Conservation (phyloP, 306 rosid genomes). For the Senna tora region DNA sequence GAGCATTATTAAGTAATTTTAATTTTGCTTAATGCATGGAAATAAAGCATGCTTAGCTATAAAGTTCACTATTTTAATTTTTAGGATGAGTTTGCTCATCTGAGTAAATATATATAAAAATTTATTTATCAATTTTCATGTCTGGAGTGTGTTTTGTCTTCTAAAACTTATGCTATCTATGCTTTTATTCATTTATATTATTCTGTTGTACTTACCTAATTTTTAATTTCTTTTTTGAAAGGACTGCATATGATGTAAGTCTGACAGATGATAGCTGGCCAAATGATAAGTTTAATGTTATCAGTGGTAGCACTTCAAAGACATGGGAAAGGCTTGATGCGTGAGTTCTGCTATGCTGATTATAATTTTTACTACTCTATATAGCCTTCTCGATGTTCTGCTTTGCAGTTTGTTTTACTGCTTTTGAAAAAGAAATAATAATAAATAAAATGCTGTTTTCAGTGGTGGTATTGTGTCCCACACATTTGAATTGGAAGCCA, state of each 20-base stretch:
- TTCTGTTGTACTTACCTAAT: slow-evolving; percentile 10
- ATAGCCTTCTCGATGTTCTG: slow-evolving; percentile 17
- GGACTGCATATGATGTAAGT: slow-evolving; percentile 91
- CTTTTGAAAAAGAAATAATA: background rate
- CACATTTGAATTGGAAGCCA: slow-evolving; percentile 90
- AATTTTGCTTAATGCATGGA: background rate
- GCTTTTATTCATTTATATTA: background rate
- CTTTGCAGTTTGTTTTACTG: slow-evolving; percentile 21
- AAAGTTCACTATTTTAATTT: background rate
- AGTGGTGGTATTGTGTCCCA: slow-evolving; percentile 81
- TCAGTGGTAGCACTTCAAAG: slow-evolving; percentile 75
- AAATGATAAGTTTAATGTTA: slow-evolving; percentile 55
- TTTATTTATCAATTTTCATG: background rate
- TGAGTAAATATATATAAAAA: background rate
- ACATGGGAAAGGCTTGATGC: slow-evolving; percentile 98
- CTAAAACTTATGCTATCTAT: background rate
- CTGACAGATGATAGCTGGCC: slow-evolving; percentile 86
- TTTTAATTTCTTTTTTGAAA: slow-evolving; percentile 37
- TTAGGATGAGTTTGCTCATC: background rate
- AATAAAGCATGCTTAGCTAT: slow-evolving; percentile 15
- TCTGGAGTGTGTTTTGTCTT: background rate
- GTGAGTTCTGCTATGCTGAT: slow-evolving; percentile 54
- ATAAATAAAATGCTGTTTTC: slow-evolving; percentile 31
- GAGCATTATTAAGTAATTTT: background rate
- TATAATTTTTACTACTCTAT: slow-evolving; percentile 29